These are phyloP conservation scores for Wallacemonas collosoma DNA, from an alignment of 208 protist genomes.

Conservation along the genomic window DNA sequence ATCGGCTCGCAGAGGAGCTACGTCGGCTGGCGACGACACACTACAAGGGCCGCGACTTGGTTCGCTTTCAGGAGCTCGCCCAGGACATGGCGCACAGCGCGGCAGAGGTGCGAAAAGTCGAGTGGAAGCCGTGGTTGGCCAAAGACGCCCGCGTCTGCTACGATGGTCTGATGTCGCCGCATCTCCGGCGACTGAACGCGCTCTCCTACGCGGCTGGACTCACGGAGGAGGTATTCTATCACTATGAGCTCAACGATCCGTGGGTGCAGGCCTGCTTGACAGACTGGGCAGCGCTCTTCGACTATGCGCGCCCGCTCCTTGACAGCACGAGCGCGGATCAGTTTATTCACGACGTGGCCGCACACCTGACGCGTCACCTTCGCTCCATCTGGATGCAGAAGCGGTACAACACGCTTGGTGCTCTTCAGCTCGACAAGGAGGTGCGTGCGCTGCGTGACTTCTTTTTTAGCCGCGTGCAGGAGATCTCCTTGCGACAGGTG, in stretches of 20 bases:
- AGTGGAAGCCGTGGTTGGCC: constrained; percentile 22
- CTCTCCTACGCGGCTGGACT: constrained; percentile 52
- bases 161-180: constrained; percentile 37
- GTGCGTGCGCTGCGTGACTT: constrained; percentile 69
- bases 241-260: constrained; percentile 82
- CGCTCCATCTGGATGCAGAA: constrained; percentile 53
- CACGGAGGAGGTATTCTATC: constrained; percentile 75
- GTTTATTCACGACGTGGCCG: constrained; percentile 49
- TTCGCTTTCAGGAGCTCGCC: constrained; percentile 73
- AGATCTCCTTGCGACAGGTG: constrained; percentile 55
- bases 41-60: constrained; percentile 33
- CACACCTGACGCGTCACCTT: constrained; percentile 25
- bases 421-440: constrained; percentile 84
- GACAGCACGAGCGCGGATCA: constrained; percentile 36
- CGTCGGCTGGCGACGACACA: constrained; percentile 38
- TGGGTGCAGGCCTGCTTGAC: constrained; percentile 75
- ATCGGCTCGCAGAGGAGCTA: constrained; percentile 63
- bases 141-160: constrained; percentile 19
- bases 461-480: constrained; percentile 52
- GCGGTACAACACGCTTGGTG: constrained; percentile 62
- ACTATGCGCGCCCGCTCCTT: constrained; percentile 36
- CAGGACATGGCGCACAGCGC: constrained; percentile 47
- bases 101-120: constrained; percentile 19
- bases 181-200: constrained; percentile 55
- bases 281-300: constrained; percentile 34